Evolutionary conservation across 2,329 filamentous ascomycete genomes (phyloP).

Genomic region (Ceratocystiopsis sp.): DNA sequence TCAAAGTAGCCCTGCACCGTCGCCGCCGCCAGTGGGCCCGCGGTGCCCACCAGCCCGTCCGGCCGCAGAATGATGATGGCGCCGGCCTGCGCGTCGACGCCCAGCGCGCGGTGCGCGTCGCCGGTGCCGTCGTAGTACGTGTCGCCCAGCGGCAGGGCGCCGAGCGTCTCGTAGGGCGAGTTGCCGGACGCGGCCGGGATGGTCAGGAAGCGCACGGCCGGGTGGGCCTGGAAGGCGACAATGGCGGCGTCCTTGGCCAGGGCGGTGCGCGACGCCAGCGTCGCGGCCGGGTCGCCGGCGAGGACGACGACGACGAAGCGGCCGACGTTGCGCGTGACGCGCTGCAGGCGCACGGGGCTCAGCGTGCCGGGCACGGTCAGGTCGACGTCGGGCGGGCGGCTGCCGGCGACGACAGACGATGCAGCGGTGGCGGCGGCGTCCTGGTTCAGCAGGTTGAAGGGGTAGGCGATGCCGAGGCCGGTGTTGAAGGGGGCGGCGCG

Average conservation of each 20-base stretch:
- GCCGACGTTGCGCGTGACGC: slow-evolving; percentile 24
- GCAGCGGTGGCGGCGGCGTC: neutral
- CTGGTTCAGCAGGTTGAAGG: slow-evolving; percentile 7
- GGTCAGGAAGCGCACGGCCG: slow-evolving; percentile 24
- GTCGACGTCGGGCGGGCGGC: slow-evolving; percentile 27
- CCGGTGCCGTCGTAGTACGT: slow-evolving; percentile 30
- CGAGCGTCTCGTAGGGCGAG: slow-evolving; percentile 28
- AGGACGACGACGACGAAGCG: slow-evolving; percentile 27
- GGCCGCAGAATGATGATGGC: slow-evolving; percentile 13
- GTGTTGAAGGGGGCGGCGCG: slow-evolving; percentile 45
- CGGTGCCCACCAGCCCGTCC: slow-evolving; percentile 11
- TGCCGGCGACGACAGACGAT: slow-evolving; percentile 18
- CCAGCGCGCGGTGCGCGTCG: slow-evolving; percentile 12
- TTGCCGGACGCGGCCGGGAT: slow-evolving; percentile 25
- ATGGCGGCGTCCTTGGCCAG: slow-evolving; percentile 6
- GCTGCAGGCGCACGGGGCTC: slow-evolving; percentile 24
- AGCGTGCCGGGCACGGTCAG: slow-evolving; percentile 28
- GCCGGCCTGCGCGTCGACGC: slow-evolving; percentile 11
- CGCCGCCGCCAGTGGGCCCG: slow-evolving; percentile 4
- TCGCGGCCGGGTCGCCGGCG: slow-evolving; percentile 5
- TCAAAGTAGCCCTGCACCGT: slow-evolving; percentile 9
- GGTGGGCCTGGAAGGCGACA: slow-evolving; percentile 10
- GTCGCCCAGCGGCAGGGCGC: slow-evolving; percentile 28
- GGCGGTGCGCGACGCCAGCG: slow-evolving; percentile 6
- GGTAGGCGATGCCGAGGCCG: slow-evolving; percentile 40